Conservation (phyloP, 129 eudicot genomes). For the Pittosporum tobira region DNA sequence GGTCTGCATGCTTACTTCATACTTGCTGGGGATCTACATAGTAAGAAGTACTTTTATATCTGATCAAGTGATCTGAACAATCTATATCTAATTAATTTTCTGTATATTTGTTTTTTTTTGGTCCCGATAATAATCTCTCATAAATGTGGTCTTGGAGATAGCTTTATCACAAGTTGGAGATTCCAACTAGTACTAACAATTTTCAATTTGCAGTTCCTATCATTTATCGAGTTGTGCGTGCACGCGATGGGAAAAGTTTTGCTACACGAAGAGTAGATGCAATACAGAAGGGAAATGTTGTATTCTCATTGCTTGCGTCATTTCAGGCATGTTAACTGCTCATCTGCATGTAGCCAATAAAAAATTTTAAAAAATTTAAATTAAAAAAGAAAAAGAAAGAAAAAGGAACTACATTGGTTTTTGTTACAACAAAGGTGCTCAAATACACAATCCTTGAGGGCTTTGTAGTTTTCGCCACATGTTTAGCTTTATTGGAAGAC, state of each 20-base stretch:
- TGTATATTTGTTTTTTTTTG: neutral
- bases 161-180: too few relatives aligned
- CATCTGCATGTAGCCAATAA: neutral
- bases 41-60: slow-evolving; percentile 48
- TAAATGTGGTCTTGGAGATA: too few relatives aligned
- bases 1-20: slow-evolving; percentile 87
- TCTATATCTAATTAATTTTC: neutral
- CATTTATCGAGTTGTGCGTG: slow-evolving; percentile 74
- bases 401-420: too few relatives aligned
- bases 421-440: too few relatives aligned
- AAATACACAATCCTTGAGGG: too few relatives aligned
- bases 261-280: slow-evolving; percentile 95
- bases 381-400: too few relatives aligned
- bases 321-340: slow-evolving; percentile 58
- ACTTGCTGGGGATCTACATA: slow-evolving; percentile 77
- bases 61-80: slow-evolving; percentile 11
- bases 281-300: slow-evolving; percentile 71
- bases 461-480: neutral
- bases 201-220: slow-evolving; percentile 83
- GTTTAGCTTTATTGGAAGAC: too few relatives aligned
- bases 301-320: slow-evolving; percentile 81
- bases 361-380: too few relatives aligned
- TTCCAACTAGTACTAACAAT: too few relatives aligned
- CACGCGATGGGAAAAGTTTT: slow-evolving; percentile 93
- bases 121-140: neutral